Evolutionary conservation across 129 eudicot genomes (phyloP).

Genomic region (Chrysanthemum lavandulifolium): DNA sequence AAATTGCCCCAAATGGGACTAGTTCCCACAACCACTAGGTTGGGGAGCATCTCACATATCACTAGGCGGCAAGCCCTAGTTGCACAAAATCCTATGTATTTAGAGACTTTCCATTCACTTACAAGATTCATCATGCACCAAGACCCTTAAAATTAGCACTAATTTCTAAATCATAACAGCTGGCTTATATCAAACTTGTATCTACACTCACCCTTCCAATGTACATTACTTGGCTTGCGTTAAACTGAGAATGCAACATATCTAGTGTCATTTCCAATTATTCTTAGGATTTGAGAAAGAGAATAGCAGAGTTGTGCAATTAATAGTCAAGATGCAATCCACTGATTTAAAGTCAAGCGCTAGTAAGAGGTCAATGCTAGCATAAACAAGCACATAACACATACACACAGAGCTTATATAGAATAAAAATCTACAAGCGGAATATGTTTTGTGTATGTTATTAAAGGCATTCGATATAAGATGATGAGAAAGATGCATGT

Average conservation of each 20-base stretch:
- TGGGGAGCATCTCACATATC: too few species aligned
- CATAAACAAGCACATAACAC: slow-evolving; percentile 13
- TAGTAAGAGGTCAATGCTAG: slow-evolving; percentile 3
- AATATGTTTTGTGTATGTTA: not conserved
- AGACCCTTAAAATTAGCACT: slow-evolving; percentile 1
- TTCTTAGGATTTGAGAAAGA: not conserved
- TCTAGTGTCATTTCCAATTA: slow-evolving; percentile 8
- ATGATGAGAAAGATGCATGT: too few species aligned
- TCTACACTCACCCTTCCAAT: slow-evolving; percentile 1
- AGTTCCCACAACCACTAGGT: too few species aligned
- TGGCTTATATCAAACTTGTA: not conserved
- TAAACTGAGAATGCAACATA: not conserved
- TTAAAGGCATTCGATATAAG: too few species aligned
- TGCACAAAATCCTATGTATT: slow-evolving; percentile 1
- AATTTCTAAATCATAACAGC: not conserved
- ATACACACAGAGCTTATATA: slow-evolving; percentile 4
- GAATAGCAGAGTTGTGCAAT: not conserved
- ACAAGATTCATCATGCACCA: slow-evolving; percentile 10
- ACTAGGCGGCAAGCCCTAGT: too few species aligned
- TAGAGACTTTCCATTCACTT: not conserved
- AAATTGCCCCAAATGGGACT: too few species aligned
- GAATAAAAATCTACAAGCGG: slow-evolving; percentile 4
- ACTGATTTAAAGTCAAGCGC: slow-evolving; percentile 5
- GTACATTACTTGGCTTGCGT: not conserved
- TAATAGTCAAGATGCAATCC: slow-evolving; percentile 1